Evolutionary conservation across 2,329 filamentous ascomycete genomes (phyloP), one percentile per base, ranked within the genome.

Genomic region (Monilinia laxa): DNA sequence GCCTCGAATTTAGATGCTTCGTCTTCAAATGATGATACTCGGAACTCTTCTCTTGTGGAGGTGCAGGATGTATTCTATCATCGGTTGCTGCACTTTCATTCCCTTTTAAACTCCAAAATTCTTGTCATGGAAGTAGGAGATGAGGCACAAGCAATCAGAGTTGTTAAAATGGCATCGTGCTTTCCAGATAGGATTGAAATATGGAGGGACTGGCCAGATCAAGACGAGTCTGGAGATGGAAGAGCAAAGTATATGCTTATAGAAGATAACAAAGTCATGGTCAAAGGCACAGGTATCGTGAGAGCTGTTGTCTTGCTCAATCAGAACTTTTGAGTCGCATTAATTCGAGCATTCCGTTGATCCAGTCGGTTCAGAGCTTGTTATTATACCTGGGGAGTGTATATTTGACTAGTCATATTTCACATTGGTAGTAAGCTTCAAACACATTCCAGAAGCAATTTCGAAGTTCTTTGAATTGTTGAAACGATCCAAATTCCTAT

Each of bases 91-190:
- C 77, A 83, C 0, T 77, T 90, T 12, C 68, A 74, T 2, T 45
- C 45, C 64, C 76, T 1, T 73, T 87, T 5, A 72, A 40, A 79
- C 25, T 83, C 88, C 0, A 83, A 81, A 56, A 73, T 89, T 10
- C 75, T 90, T 12, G 76, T 92, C 0, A 82, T 93, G 69, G 92
- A 96, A 77, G 84, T 94, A 35, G 90, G 88, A 0, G 90, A 91
- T 72, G 76, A 86, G 68, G 79, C 78, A 7, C 92, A 96, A 77
- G 91, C 90, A 0, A 65, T 77, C 6, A 81, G 91, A 16, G 89
- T 95, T 2, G 82, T 84, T 1, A 72, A 75, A 11, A 78, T 86
- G 74, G 84, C 81, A 9, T 25, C 53, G n/a, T 4, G 35, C n/a
- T 40, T 42, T 64, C 23, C 23, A 35, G 70, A 71, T 0, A 56